Conservation (phyloP, 164 flowering plant species). For the Vitis cinerea region DNA sequence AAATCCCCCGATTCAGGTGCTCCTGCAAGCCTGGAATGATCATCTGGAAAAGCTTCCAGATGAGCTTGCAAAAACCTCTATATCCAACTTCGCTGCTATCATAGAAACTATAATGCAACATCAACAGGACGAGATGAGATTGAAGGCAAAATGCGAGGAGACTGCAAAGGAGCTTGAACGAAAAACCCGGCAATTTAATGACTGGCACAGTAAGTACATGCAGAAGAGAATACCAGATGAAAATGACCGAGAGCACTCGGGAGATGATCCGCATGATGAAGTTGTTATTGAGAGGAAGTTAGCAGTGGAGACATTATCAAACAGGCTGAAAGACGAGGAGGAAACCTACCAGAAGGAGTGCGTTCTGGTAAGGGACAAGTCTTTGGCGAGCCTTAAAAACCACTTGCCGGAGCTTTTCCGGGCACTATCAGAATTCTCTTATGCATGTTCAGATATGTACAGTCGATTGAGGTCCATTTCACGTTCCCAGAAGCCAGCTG, state of each 20-base stretch:
- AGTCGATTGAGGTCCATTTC: constrained; percentile 27
- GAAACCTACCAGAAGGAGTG: constrained; percentile 34
- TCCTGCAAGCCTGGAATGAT: constrained; percentile 41
- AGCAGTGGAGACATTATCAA: constrained; percentile 26
- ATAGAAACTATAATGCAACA: constrained; percentile 29
- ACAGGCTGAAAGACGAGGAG: constrained; percentile 39
- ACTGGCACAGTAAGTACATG: constrained; percentile 34
- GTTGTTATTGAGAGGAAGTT: constrained; percentile 22
- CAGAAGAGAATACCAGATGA: constrained; percentile 30
- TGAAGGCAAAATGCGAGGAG: constrained; percentile 37
- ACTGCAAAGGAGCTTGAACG: constrained; percentile 34
- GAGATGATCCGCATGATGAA: constrained; percentile 13
- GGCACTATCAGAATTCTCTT: constrained; percentile 30
- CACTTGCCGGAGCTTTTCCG: constrained; percentile 46
- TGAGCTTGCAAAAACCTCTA: constrained; percentile 34
- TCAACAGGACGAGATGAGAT: constrained; percentile 40
- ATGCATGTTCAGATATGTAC: constrained; percentile 33
- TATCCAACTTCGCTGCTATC: constrained; percentile 34
- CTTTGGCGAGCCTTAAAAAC: constrained; percentile 34
- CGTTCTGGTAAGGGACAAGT: constrained; percentile 44
- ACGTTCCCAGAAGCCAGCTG: not conserved
- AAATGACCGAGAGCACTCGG: constrained; percentile 19
- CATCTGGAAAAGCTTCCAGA: constrained; percentile 37
- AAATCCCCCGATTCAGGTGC: constrained; percentile 34
- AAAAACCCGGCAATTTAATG: constrained; percentile 34